Evolutionary conservation across 2,329 filamentous ascomycete species (phyloP), one percentile per base, ranked within the genome.

Genomic region (Fusarium nurragi): DNA sequence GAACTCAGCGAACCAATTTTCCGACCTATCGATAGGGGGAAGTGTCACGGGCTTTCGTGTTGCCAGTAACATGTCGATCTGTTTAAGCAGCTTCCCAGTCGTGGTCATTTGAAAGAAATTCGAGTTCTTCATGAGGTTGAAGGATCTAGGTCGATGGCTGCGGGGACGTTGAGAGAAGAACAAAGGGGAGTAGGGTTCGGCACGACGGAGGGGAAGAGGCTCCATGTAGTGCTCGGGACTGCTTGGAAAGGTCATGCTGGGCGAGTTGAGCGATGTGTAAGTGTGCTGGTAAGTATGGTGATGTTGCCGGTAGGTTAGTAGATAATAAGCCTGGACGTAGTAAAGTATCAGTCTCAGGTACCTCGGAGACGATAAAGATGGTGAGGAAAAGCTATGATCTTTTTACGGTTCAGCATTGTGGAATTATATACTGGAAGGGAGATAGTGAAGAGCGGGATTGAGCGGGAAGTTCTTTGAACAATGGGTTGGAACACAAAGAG

Each of bases 121-220:
- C n/a, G 53, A 22, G 18, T n/a, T 5, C 2, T 13, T 3, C 2
- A 32, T 12, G n/a, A 63, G 47, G 8, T 60, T 19, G 5, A 66
- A 18, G 3, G 26, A 11, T 13, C 32, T 2, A 6, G 64, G 64
- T 4, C 43, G 37, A 14, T 34, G 44, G 4, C 25, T 10, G 4
- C 64, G 58, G 22, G 16, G 39, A 4, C 41, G 32, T 11, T 67
- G 38, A 2, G 49, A 52, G 30, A 66, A 66, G 22, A 26, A 28
- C 0, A 38, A 26, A 2, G 54, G 30, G 9, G 4, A 36, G 10
- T n/a, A 28, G 14, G 6, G n/a, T 2, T 14, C n/a, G 16, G 18
- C 10, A 5, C 40, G 22, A 1, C 64, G 45, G 4, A 66, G 41
- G 6, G 64, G 64, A 0, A 66, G 64, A 55, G 63, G 48, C 6